phyloP scores from a whole-genome alignment of 345 rosid genomes.

The Adansonia digitata region DNA sequence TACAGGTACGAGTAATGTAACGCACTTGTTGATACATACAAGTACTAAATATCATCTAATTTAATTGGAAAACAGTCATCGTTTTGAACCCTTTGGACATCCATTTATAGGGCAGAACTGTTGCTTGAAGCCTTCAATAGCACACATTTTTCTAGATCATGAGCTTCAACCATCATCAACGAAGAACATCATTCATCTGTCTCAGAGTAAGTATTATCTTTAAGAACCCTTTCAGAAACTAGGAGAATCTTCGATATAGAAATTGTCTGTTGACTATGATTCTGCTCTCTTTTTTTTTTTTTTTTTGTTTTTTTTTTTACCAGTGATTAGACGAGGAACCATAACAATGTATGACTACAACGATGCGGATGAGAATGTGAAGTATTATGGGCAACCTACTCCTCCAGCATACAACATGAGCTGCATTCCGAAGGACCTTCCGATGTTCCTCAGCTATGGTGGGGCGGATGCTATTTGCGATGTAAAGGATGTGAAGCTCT shows the following conservation, averaged over 20 bases:
- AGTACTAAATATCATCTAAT: background rate
- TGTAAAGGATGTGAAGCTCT: constrained; percentile 27
- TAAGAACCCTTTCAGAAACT: background rate
- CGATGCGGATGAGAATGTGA: constrained; percentile 27
- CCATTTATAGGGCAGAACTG: constrained; percentile 47
- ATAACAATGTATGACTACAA: constrained; percentile 36
- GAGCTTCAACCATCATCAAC: constrained; percentile 50
- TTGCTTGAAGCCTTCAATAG: constrained; percentile 40
- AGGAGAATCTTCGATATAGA: background rate
- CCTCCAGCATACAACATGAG: constrained; percentile 43
- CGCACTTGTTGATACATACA: background rate
- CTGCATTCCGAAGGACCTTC: constrained; percentile 39
- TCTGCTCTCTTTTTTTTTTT: no score
- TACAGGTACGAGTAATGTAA: constrained; percentile 32
- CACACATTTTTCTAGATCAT: constrained; percentile 34
- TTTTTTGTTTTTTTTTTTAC: no score
- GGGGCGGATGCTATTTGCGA: constrained; percentile 47
- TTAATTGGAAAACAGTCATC: background rate
- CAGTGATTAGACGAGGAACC: constrained; percentile 45
- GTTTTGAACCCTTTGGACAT: background rate
- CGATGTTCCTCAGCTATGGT: constrained; percentile 42
- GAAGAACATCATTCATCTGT: constrained; percentile 53
- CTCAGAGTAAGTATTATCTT: constrained; percentile 42
- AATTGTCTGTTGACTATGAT: background rate
- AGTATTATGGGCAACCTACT: constrained; percentile 35